Base-by-base conservation (phyloP, 1,139 yeast species). In the Pichia sp. region DNA sequence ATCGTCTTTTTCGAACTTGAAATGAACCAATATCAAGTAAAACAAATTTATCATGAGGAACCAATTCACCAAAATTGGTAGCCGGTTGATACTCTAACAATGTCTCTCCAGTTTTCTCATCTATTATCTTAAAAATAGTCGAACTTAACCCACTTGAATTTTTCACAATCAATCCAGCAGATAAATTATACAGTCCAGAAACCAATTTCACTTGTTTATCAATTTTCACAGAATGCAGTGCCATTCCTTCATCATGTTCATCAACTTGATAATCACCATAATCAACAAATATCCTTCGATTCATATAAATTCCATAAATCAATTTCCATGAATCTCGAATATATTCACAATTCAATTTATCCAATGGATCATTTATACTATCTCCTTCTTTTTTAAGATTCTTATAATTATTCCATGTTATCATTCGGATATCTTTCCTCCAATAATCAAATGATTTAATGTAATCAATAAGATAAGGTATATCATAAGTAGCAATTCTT, bases 281-380 rank as follows among this genome's bases (percentile, higher is more conserved):
- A 46, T 74, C 76, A 13, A 80, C 76, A 58, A 70, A 77, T 21
- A 77, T 51, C 27, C 82, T 55, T 40, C 74, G 68, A 52, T 74
- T 76, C 48, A 65, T 67, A 42, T 74, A 60, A 4, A 78, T 59
- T 0, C 76, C 67, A 47, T 72, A 74, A 1, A 76, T 64, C 34
- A 76, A 64, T 47, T 63, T 67, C 82, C 83, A 77, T 1, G 81
- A 70, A 61, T 78, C 79, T 42, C 61, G 62, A 28, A 76, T 46
- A 44, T 39, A 59, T 37, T 52, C 43, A 37, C 56, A 52, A 22
- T 50, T 41, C 6, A 54, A 47, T 13, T 37, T 31, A 7, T 47
- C 32, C 21, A 25, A 14, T 16, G 13, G 21, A 23, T 16, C 15
- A 18, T 7, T 23, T 4, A 11, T 13, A 14, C 13, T 13, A 26